These are phyloP conservation scores for Plasmodium fragile DNA, from an alignment of 169 alveolate genomes.

Conservation along the genomic window DNA sequence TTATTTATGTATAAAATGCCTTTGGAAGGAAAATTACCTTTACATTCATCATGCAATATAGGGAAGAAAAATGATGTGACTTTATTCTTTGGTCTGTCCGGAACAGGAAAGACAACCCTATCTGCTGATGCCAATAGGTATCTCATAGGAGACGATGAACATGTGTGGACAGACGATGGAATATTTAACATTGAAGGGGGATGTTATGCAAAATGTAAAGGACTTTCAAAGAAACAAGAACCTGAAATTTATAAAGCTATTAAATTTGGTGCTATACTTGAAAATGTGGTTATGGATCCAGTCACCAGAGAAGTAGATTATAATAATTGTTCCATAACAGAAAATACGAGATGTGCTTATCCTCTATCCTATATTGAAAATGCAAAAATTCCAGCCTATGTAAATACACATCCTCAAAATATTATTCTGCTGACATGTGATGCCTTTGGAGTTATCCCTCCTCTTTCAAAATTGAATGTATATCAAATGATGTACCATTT, in stretches of 20 bases:
- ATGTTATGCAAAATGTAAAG: constrained; percentile 96
- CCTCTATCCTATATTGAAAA: constrained; percentile 94
- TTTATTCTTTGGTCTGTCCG: constrained; percentile 97
- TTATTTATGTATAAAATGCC: constrained; percentile 95
- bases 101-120: constrained; percentile 98
- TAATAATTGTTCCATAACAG: constrained; percentile 92
- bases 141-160: constrained; percentile 98
- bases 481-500: constrained; percentile 96
- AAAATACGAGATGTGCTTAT: constrained; percentile 95
- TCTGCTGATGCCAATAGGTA: constrained; percentile 95
- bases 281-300: constrained; percentile 92
- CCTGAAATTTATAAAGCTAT: constrained; percentile 97
- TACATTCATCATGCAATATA: constrained; percentile 97
- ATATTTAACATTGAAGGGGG: constrained; percentile 99
- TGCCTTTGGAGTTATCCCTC: constrained; percentile 98
- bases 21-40: constrained; percentile 92
- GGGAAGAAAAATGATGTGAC: constrained; percentile 94
- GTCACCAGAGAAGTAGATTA: constrained; percentile 92
- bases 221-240: constrained; percentile 91
- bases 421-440: constrained; percentile 95
- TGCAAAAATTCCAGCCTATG: constrained; percentile 94
- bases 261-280: constrained; percentile 92
- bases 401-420: constrained; percentile 95
- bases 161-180: constrained; percentile 97
- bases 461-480: constrained; percentile 91